A percentile compares a stretch with the other conserved stretches of the same genome.
phyloP scores from a whole-genome alignment of 257 asterid species.

The Capsicum baccatum region DNA sequence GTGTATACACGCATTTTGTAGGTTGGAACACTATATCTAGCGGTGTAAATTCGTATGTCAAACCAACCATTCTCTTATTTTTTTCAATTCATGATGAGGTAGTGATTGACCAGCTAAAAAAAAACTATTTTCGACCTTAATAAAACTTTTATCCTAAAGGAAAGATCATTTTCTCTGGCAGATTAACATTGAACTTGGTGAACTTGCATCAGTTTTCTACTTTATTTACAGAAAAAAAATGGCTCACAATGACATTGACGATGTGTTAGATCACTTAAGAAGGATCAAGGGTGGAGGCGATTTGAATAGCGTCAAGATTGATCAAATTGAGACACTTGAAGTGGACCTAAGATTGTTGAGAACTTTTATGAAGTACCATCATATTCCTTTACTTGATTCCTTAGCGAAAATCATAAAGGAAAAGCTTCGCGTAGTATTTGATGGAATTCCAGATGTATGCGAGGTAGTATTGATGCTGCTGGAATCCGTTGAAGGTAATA shows the following conservation, averaged over 20 bases:
- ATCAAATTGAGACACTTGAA: background rate
- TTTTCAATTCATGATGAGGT: too few species aligned
- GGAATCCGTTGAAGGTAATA: background rate
- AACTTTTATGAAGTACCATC: background rate
- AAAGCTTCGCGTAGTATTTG: background rate
- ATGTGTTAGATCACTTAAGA: background rate
- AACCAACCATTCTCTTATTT: too few species aligned
- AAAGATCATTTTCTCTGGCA: too few species aligned
- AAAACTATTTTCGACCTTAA: too few species aligned
- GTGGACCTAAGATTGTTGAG: background rate
- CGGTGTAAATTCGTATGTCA: too few species aligned
- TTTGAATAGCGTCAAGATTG: background rate
- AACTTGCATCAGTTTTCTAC: background rate
- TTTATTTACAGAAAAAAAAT: background rate
- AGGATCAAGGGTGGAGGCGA: background rate
- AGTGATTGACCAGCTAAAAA: too few species aligned
- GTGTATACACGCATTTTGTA: too few species aligned
- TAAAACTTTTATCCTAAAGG: too few species aligned
- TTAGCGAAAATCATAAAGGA: background rate
- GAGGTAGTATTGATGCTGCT: background rate
- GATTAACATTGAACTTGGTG: background rate
- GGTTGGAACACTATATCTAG: too few species aligned
- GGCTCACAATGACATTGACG: background rate
- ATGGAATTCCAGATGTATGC: background rate
- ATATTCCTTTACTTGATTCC: background rate